phyloP scores from a whole-genome alignment of 1,284 basidiomycete species.

The Leccinum pachyderme region DNA sequence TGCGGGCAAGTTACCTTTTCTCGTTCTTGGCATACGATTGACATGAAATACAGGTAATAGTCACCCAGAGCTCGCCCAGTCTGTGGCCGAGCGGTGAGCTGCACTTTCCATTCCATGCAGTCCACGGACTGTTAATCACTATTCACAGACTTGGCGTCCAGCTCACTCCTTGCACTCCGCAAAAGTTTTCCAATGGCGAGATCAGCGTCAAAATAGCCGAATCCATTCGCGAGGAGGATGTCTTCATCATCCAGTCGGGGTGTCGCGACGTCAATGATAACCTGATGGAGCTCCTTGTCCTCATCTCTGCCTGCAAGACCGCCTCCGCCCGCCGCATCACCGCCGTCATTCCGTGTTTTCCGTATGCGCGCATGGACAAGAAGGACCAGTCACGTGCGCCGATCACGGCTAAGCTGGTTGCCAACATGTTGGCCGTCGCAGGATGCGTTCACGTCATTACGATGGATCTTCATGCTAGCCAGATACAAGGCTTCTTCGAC shows the following conservation, averaged over 20 bases:
- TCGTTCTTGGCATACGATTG: constrained; percentile 13
- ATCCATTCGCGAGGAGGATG: constrained; percentile 96
- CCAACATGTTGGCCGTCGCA: constrained; percentile 95
- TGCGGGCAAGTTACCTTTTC: constrained; percentile 61
- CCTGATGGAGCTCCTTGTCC: constrained; percentile 89
- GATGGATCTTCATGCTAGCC: constrained; percentile 97
- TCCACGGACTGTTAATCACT: constrained; percentile 44
- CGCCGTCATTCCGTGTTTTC: constrained; percentile 97
- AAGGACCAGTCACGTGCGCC: constrained; percentile 97
- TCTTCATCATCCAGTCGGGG: constrained; percentile 92
- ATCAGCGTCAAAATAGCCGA: constrained; percentile 91
- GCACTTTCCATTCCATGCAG: constrained; percentile 45
- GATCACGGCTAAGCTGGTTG: constrained; percentile 97
- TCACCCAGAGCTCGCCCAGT: constrained; percentile 94
- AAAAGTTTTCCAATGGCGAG: constrained; percentile 96
- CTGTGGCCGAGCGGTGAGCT: constrained; percentile 93
- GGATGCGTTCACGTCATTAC: constrained; percentile 99
- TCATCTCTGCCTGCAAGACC: constrained; percentile 94
- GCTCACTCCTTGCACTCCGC: constrained; percentile 88
- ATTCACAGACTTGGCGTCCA: constrained; percentile 76
- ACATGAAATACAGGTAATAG: constrained; percentile 76
- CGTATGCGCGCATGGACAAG: constrained; percentile 97
- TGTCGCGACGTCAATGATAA: constrained; percentile 80
- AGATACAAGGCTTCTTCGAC: constrained; percentile 99
- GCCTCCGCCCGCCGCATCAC: constrained; percentile 96